A percentile compares a stretch with the other conserved stretches of the same genome.
These are phyloP conservation scores for Hymenoscyphus fructigenus DNA, from an alignment of 2,329 filamentous ascomycete species.

Conservation along the genomic window DNA sequence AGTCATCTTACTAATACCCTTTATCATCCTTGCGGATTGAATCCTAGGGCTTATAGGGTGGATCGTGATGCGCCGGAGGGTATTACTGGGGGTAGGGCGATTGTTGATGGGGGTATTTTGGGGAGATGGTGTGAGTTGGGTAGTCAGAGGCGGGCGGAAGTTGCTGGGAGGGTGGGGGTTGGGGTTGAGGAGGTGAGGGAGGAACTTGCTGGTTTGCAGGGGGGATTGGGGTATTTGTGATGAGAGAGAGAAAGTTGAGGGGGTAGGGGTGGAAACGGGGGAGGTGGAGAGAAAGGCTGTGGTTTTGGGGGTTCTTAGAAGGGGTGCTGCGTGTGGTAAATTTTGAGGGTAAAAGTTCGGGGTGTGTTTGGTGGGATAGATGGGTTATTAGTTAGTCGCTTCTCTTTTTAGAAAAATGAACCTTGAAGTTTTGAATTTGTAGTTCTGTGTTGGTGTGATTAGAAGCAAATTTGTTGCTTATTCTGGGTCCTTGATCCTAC, in stretches of 20 bases:
- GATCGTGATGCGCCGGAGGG: conserved; percentile 50
- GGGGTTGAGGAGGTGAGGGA: conserved; percentile 66
- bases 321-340: neutral
- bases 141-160: conserved; percentile 68
- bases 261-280: neutral
- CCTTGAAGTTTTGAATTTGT: too few relatives aligned
- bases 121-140: conserved; percentile 74
- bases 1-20: conserved; percentile 76
- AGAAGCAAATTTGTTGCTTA: too few relatives aligned
- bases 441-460: too few relatives aligned
- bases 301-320: neutral
- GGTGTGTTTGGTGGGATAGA: neutral
- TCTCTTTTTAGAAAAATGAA: too few relatives aligned
- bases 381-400: too few relatives aligned
- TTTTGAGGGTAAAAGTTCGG: neutral
- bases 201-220: conserved; percentile 64
- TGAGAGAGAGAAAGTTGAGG: neutral
- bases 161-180: conserved; percentile 70
- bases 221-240: conserved; percentile 59
- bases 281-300: neutral
- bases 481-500: too few relatives aligned
- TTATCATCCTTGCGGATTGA: conserved; percentile 75
- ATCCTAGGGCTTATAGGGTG: conserved; percentile 76
- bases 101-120: conserved; percentile 75
- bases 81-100: conserved; percentile 45